Conservation (phyloP, 2,329 filamentous ascomycete species). For the Penicillium paneum region DNA sequence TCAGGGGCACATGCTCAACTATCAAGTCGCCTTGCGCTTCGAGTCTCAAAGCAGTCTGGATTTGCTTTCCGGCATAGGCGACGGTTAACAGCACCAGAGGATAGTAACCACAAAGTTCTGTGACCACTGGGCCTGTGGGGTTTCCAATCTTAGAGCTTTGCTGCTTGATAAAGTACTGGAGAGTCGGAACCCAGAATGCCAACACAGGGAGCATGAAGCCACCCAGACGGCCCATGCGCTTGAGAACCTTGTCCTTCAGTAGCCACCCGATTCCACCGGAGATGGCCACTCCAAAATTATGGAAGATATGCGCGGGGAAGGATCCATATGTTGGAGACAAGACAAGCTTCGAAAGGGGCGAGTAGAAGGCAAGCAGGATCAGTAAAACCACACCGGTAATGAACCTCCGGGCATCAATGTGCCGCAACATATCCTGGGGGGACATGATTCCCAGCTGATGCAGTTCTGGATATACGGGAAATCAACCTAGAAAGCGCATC, state of each 20-base stretch:
- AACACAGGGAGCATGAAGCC: slow-evolving; percentile 64
- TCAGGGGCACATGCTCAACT: slow-evolving; percentile 62
- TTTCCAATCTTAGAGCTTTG: slow-evolving; percentile 66
- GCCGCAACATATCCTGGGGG: slow-evolving; percentile 24
- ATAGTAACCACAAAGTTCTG: slow-evolving; percentile 69
- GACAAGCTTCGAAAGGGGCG: slow-evolving; percentile 57
- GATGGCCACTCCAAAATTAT: slow-evolving; percentile 63
- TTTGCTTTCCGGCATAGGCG: slow-evolving; percentile 60
- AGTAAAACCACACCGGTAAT: slow-evolving; percentile 34
- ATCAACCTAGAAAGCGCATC: slow-evolving; percentile 5
- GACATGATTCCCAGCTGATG: slow-evolving; percentile 26
- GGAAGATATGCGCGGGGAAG: slow-evolving; percentile 71
- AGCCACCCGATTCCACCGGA: slow-evolving; percentile 71
- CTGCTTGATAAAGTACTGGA: slow-evolving; percentile 69
- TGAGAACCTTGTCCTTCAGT: slow-evolving; percentile 54
- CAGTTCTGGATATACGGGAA: slow-evolving; percentile 5
- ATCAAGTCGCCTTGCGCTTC: slow-evolving; percentile 55
- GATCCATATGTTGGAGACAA: slow-evolving; percentile 86
- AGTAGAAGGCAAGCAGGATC: slow-evolving; percentile 40
- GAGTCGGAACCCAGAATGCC: slow-evolving; percentile 69
- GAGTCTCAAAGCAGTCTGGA: slow-evolving; percentile 59
- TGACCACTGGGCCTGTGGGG: slow-evolving; percentile 69
- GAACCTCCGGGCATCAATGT: slow-evolving; percentile 27
- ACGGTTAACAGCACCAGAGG: slow-evolving; percentile 65
- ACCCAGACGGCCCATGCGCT: slow-evolving; percentile 50